Evolutionary conservation across 2,329 filamentous ascomycete genomes (phyloP).

Genomic region (Shiraia bambusicola): DNA sequence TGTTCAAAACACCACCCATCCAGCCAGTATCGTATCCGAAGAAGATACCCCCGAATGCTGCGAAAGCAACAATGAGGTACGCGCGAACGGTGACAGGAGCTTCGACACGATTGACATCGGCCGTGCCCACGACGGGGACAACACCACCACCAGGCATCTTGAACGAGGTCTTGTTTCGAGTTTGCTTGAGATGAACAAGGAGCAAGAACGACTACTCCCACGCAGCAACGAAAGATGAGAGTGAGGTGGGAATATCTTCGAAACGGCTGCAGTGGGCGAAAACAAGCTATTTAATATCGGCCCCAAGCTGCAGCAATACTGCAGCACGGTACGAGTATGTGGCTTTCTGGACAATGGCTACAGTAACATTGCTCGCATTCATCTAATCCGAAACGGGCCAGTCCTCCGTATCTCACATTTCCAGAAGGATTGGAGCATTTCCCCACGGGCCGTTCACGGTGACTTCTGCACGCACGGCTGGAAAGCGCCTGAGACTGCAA

Average conservation of each 20-base stretch:
- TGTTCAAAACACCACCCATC: constrained; percentile 66
- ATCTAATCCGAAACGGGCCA: constrained; percentile 28
- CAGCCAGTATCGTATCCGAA: constrained; percentile 80
- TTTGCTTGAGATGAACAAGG: constrained; percentile 8
- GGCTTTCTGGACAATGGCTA: constrained; percentile 34
- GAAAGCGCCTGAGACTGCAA: constrained; percentile 15
- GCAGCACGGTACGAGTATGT: constrained; percentile 29
- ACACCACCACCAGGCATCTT: constrained; percentile 42
- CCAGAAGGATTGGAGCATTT: constrained; percentile 31
- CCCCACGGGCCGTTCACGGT: constrained; percentile 16
- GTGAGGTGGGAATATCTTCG: constrained; percentile 28
- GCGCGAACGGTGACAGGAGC: constrained; percentile 52
- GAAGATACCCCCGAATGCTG: constrained; percentile 57
- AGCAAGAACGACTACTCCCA: constrained; percentile 21
- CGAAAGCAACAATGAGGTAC: constrained; percentile 52
- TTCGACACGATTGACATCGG: constrained; percentile 59
- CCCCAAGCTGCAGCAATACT: constrained; percentile 32
- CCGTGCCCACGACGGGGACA: constrained; percentile 39
- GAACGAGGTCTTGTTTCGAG: constrained; percentile 15
- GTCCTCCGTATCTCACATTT: constrained; percentile 36
- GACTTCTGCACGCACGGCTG: constrained; percentile 13
- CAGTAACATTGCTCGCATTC: constrained; percentile 36
- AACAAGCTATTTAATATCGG: constrained; percentile 35
- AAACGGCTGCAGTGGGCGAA: constrained; percentile 19
- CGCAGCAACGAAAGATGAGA: constrained; percentile 19